phyloP scores from a whole-genome alignment of 192 early-diverging fungal species.

The Backusella parvicylindrica region DNA sequence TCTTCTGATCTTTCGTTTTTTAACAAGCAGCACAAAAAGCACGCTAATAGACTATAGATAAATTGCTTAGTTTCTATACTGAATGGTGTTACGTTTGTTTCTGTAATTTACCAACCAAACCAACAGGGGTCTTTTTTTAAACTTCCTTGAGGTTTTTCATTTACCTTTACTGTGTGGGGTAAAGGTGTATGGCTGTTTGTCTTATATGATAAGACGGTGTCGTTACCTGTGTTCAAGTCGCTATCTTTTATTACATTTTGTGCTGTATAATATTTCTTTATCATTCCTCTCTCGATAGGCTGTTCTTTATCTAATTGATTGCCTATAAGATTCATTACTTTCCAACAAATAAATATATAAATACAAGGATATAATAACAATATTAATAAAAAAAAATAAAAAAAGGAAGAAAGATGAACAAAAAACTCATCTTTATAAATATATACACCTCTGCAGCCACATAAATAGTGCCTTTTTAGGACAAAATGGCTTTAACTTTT shows the following conservation, averaged over 20 bases:
- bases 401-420: neutral
- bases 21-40: constrained; percentile 9
- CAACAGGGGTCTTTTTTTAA: constrained; percentile 1
- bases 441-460: neutral
- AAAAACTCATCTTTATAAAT: neutral
- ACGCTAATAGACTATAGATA: neutral
- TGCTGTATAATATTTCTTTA: neutral
- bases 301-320: neutral
- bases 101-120: constrained; percentile 3
- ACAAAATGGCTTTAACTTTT: neutral
- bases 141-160: neutral
- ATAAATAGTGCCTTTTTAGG: neutral
- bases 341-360: neutral
- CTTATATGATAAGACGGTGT: neutral
- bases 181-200: neutral
- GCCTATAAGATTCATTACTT: neutral
- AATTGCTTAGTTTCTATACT: neutral
- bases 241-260: neutral
- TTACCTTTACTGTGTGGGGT: neutral
- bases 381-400: neutral
- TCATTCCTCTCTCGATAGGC: neutral
- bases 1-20: constrained; percentile 4
- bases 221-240: neutral
- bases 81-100: neutral
- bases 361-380: neutral